Evolutionary conservation across 352 stramenopile species (phyloP).

Genomic region (Pythium grandisporangium): DNA sequence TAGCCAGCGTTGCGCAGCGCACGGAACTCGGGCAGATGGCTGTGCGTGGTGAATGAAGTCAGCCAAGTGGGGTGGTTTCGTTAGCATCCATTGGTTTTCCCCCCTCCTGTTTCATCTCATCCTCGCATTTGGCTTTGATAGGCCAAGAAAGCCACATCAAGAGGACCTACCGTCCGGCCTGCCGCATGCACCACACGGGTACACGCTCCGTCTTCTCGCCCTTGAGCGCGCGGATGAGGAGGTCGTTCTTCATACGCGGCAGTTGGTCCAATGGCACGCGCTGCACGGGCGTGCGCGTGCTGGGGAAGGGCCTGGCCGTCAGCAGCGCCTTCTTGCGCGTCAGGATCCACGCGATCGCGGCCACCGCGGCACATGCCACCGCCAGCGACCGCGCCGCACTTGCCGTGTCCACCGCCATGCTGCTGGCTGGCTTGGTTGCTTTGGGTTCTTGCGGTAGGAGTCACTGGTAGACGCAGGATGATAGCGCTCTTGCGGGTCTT

Average conservation of each 20-base stretch:
- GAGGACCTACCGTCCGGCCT: slow-evolving; percentile 89
- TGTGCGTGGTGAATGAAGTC: too few species aligned
- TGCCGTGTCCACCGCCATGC: slow-evolving; percentile 4
- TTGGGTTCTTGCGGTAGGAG: too few species aligned
- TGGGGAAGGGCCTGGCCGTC: slow-evolving; percentile 46
- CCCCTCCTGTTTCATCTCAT: too few species aligned
- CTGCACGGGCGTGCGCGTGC: slow-evolving; percentile 55
- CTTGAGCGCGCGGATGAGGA: slow-evolving; percentile 78
- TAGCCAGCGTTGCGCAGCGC: slow-evolving; percentile 75
- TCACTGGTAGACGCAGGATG: too few species aligned
- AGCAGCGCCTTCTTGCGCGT: slow-evolving; percentile 37
- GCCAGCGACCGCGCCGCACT: slow-evolving; percentile 16
- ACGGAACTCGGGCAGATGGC: slow-evolving; percentile 84
- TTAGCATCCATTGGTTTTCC: too few species aligned
- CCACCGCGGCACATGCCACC: slow-evolving; percentile 28
- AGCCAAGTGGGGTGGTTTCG: neutral
- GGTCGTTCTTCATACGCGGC: slow-evolving; percentile 86
- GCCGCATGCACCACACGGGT: slow-evolving; percentile 97
- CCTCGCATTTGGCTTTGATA: too few species aligned
- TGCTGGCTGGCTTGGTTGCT: too few species aligned
- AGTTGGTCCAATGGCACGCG: slow-evolving; percentile 57
- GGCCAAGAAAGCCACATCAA: slow-evolving; percentile 2
- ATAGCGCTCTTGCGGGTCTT: too few species aligned
- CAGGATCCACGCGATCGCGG: slow-evolving; percentile 49
- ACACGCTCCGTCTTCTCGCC: slow-evolving; percentile 86